Conservation (phyloP, 2,329 filamentous ascomycete genomes). For the Hysterium pulicare region DNA sequence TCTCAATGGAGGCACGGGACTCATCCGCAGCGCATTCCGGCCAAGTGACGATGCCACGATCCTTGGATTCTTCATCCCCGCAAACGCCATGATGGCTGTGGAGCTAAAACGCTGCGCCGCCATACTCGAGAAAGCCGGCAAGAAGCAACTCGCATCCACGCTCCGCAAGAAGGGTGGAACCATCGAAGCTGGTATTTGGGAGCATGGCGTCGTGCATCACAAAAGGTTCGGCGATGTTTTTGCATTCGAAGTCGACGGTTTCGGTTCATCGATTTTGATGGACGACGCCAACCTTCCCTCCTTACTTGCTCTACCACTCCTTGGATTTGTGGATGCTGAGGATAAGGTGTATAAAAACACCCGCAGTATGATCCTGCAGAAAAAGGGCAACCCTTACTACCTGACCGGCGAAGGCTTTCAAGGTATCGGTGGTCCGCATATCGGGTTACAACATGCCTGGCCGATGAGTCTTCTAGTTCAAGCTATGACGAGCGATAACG, state of each 20-base stretch:
- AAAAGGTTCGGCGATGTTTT: slow-evolving; percentile 75
- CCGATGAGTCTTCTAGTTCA: slow-evolving; percentile 93
- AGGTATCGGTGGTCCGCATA: slow-evolving; percentile 81
- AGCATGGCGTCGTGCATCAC: slow-evolving; percentile 77
- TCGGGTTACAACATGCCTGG: slow-evolving; percentile 90
- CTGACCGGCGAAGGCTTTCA: slow-evolving; percentile 72
- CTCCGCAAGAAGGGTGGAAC: slow-evolving; percentile 57
- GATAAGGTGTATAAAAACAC: slow-evolving; percentile 84
- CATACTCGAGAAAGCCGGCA: slow-evolving; percentile 62
- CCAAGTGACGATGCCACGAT: slow-evolving; percentile 95
- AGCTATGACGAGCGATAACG: slow-evolving; percentile 81
- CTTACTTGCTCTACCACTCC: slow-evolving; percentile 70
- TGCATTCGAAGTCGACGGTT: slow-evolving; percentile 85
- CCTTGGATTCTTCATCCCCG: slow-evolving; percentile 89
- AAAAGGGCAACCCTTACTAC: slow-evolving; percentile 82
- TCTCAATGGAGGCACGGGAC: slow-evolving; percentile 74
- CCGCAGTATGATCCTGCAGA: slow-evolving; percentile 73
- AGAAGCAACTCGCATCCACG: slow-evolving; percentile 48
- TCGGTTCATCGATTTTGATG: slow-evolving; percentile 78
- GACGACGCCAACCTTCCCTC: slow-evolving; percentile 87
- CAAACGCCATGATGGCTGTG: slow-evolving; percentile 93
- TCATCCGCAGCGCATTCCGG: slow-evolving; percentile 87
- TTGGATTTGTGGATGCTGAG: slow-evolving; percentile 66
- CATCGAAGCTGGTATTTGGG: slow-evolving; percentile 75
- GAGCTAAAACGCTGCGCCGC: slow-evolving; percentile 73